A percentile compares a stretch with the other conserved stretches of the same genome.
phyloP scores from a whole-genome alignment of 2,329 filamentous ascomycete genomes.

The Arthrobotrys iridis region DNA sequence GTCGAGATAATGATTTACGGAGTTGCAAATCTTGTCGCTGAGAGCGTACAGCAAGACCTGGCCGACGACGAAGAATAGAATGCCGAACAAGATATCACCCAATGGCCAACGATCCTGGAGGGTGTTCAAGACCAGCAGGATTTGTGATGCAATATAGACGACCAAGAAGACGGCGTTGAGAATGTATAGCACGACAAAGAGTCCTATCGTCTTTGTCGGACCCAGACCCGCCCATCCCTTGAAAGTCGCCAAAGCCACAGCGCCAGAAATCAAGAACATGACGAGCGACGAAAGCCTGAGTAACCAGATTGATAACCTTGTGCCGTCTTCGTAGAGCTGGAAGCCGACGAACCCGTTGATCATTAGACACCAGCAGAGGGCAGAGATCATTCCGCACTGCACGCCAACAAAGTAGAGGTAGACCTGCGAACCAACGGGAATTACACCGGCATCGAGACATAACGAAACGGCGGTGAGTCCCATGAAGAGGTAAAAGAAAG shows the following conservation, averaged over 20 bases:
- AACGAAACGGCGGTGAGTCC: conserved; percentile 87
- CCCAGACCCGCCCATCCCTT: conserved; percentile 87
- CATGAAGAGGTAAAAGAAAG: conserved; percentile 98
- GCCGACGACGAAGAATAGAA: conserved; percentile 89
- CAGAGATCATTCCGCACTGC: conserved; percentile 84
- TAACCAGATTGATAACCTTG: conserved; percentile 91
- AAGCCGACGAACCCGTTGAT: conserved; percentile 99
- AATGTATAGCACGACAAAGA: conserved; percentile 92
- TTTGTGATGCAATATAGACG: conserved; percentile 86
- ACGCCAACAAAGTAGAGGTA: conserved; percentile 92
- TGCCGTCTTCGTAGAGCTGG: conserved; percentile 97
- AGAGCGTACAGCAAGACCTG: conserved; percentile 94
- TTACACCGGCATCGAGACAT: conserved; percentile 89
- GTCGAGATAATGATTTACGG: conserved; percentile 89
- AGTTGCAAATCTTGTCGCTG: conserved; percentile 82
- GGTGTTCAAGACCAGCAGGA: conserved; percentile 86
- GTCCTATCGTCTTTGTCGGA: conserved; percentile 83
- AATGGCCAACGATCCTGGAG: conserved; percentile 95
- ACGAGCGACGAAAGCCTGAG: conserved; percentile 78
- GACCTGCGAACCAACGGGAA: conserved; percentile 79
- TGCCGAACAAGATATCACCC: conserved; percentile 87
- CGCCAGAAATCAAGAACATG: conserved; percentile 87
- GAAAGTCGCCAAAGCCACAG: conserved; percentile 90
- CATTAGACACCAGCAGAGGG: conserved; percentile 85
- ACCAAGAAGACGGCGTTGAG: conserved; percentile 87